Conservation (phyloP, 345 rosid species). For the Euphorbia lathyris region DNA sequence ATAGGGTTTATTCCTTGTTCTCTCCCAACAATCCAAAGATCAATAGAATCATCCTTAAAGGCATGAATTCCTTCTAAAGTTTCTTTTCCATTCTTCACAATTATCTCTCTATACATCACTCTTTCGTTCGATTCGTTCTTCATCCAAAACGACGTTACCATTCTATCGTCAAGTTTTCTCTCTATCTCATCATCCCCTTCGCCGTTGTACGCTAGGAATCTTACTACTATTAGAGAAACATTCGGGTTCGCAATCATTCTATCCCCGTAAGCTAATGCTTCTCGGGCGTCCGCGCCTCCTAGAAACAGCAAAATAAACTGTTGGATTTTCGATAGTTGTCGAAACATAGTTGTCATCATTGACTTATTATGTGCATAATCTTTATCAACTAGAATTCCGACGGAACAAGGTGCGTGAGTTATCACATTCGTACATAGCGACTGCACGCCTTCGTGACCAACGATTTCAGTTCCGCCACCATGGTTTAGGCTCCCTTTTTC, state of each 20-base stretch:
- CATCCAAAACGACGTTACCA: constrained; percentile 74
- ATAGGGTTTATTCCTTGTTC: constrained; percentile 55
- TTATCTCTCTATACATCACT: constrained; percentile 57
- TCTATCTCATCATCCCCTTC: constrained; percentile 60
- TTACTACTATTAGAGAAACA: constrained; percentile 40
- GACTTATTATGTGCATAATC: constrained; percentile 28
- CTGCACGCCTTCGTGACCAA: constrained; percentile 19
- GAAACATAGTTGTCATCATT: neutral
- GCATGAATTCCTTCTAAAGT: constrained; percentile 58
- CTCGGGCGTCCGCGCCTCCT: constrained; percentile 82
- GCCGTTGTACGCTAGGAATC: constrained; percentile 50
- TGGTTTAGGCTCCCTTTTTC: constrained; percentile 31
- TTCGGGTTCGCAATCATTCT: constrained; percentile 47
- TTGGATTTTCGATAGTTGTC: neutral
- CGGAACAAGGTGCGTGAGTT: constrained; percentile 70
- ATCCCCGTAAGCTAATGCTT: constrained; percentile 58
- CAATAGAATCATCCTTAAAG: constrained; percentile 35
- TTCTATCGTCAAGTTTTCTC: constrained; percentile 73
- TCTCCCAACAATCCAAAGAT: constrained; percentile 79
- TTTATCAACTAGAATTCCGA: constrained; percentile 57
- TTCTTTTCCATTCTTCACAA: constrained; percentile 65
- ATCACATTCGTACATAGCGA: constrained; percentile 41
- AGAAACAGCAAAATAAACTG: constrained; percentile 47
- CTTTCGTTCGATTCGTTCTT: constrained; percentile 54
- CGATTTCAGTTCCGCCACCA: constrained; percentile 26